A percentile compares a stretch with the other conserved stretches of the same genome.
These are phyloP conservation scores for Spathaspora sp. DNA, from an alignment of 805 yeast genomes.

Conservation along the genomic window DNA sequence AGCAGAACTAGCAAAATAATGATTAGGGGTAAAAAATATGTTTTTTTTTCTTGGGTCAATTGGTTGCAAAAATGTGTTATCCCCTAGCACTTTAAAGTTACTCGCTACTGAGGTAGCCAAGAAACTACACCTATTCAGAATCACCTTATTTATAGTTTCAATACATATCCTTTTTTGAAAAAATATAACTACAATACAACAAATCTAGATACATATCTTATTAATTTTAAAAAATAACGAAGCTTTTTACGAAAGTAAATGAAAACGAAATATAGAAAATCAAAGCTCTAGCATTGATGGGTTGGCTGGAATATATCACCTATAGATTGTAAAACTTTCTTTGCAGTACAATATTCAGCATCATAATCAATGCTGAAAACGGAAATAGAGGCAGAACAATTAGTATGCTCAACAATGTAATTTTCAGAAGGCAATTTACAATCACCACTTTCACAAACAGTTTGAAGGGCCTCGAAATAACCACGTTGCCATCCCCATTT, in stretches of 20 bases:
- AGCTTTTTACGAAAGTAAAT: conserved; percentile 12
- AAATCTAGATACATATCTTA: too few species aligned
- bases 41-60: background rate
- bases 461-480: conserved; percentile 15
- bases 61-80: background rate
- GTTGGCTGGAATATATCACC: background rate
- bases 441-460: conserved; percentile 41
- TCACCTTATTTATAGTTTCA: too few species aligned
- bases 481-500: conserved; percentile 14
- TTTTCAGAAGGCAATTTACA: conserved; percentile 43
- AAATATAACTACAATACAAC: too few species aligned
- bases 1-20: too few species aligned
- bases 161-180: too few species aligned
- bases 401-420: conserved; percentile 21
- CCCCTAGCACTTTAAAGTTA: too few species aligned
- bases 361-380: conserved; percentile 24
- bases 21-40: background rate
- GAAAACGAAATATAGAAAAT: background rate
- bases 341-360: background rate
- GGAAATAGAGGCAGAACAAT: conserved; percentile 43
- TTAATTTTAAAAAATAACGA: too few species aligned
- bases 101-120: too few species aligned
- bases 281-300: background rate
- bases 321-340: background rate
- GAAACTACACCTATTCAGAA: too few species aligned